Evolutionary conservation across 768 basidiomycete genomes (phyloP), one percentile per base, ranked within the genome.

Genomic region (Fibroporia radiculosa): DNA sequence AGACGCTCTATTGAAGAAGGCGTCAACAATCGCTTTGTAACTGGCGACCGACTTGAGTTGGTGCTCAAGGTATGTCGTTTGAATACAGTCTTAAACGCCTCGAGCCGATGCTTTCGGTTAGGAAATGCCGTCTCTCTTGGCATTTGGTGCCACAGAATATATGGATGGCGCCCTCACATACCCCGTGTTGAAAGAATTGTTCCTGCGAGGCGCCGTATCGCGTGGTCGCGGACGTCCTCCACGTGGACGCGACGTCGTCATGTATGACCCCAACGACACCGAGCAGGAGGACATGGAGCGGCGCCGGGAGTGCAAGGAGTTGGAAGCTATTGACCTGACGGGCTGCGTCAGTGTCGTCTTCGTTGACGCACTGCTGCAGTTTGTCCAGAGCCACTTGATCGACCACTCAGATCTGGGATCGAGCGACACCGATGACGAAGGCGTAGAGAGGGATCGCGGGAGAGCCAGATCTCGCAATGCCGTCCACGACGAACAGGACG

Each of bases 81-180:
- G 27, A 35, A 7, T 35, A 35, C 34, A 12, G 34, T 18, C 29
- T n/a, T n/a, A 31, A n/a, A 31, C n/a, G 29, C 29, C 29, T n/a
- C 29, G 8, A 8, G 29, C 29, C 23, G 25, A 27, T 23, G 12
- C 39, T 16, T 27, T 19, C 28, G 22, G 16, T n/a, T 57, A 93
- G 90, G 91, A 95, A 74, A 80, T 84, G 66, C 89, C 91, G 0
- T 92, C 92, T 52, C 68, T 98, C 10, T 71, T 71, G 14, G 74
- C 81, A 7, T 91, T 99, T 51, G 93, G 93, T n/a, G 93, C 91
- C 4, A 97, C 95, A 2, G 95, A 99, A 62, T 99, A 97, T 61
- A 97, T 99, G 89, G 95, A 99, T 53, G 84, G 88, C 3, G 84
- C 95, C 1, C 71, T 99, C 32, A 88, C 84, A 11, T 68, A 87